Conservation (phyloP, 139 green algal species). For the Tetradesmus lagerheimii region DNA sequence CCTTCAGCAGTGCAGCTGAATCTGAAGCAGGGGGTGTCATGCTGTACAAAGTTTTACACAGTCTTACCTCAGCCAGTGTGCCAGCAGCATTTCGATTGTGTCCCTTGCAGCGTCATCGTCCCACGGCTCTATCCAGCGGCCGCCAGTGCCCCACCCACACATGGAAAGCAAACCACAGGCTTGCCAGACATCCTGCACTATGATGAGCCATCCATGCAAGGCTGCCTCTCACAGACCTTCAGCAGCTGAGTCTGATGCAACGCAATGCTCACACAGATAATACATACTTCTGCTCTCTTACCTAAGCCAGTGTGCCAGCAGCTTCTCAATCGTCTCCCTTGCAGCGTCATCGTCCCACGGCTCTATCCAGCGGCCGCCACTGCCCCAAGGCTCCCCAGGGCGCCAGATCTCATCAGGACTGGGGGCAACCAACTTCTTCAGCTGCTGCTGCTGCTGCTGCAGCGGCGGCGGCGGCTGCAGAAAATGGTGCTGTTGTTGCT, state of each 20-base stretch:
- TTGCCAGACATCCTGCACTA: too few relatives aligned
- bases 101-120: constrained; percentile 19
- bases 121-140: constrained; percentile 56
- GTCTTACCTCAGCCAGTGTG: constrained; percentile 51
- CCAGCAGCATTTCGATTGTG: constrained; percentile 33
- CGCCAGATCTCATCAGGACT: background rate
- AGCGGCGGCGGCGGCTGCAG: too few relatives aligned
- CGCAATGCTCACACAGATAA: too few relatives aligned
- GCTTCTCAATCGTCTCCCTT: background rate
- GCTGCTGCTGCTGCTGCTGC: constrained; percentile 21
- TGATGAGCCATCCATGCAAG: too few relatives aligned
- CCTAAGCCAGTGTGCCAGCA: constrained; percentile 46
- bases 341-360: constrained; percentile 34
- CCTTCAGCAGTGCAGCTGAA: too few relatives aligned
- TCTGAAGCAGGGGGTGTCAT: too few relatives aligned
- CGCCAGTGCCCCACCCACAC: too few relatives aligned
- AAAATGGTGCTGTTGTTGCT: constrained; percentile 16
- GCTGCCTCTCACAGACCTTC: too few relatives aligned
- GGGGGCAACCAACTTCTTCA: background rate
- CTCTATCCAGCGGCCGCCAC: constrained; percentile 47
- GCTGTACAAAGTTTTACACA: too few relatives aligned
- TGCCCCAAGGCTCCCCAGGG: constrained; percentile 5
- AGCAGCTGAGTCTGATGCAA: too few relatives aligned
- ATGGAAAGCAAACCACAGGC: too few relatives aligned
- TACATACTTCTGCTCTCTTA: background rate